A percentile compares a stretch with the other conserved stretches of the same genome.
These are phyloP conservation scores for Penicillium angulare DNA, from an alignment of 495 filamentous ascomycete genomes.

Conservation along the genomic window DNA sequence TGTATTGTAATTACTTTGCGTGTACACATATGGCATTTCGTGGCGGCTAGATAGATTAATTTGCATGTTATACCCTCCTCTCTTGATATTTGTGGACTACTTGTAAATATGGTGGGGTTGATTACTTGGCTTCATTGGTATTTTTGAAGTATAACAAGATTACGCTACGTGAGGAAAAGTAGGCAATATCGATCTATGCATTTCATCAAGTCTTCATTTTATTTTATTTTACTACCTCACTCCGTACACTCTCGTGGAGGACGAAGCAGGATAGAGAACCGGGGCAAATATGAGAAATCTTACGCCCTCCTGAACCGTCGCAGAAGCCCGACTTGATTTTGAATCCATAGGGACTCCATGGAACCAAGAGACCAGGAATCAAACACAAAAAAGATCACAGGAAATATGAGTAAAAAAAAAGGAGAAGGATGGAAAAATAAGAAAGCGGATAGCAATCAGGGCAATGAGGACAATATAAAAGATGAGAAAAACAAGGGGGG, in stretches of 20 bases:
- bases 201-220: conserved; percentile 33
- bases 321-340: conserved; percentile 39
- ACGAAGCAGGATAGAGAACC: conserved; percentile 22
- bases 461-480: conserved; percentile 19
- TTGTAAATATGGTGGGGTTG: too few relatives aligned
- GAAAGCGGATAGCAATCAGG: conserved; percentile 21
- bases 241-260: conserved; percentile 14
- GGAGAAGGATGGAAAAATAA: conserved; percentile 9
- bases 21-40: conserved; percentile 23
- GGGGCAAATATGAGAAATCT: conserved; percentile 25
- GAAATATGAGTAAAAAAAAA: conserved; percentile 18
- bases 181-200: conserved; percentile 25
- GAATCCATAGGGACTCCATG: conserved; percentile 14
- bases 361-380: conserved; percentile 17
- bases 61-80: conserved; percentile 29
- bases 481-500: conserved; percentile 20
- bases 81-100: not conserved
- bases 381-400: conserved; percentile 20
- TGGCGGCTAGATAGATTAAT: conserved; percentile 19
- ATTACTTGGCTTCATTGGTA: not conserved
- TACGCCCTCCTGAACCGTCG: conserved; percentile 27
- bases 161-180: too few relatives aligned
- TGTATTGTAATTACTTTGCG: not conserved
- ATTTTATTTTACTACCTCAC: conserved; percentile 30
- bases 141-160: not conserved